Percentiles rank a stretch among this genome's conserved stretches.
Conservation (phyloP, 2,329 filamentous ascomycete genomes). For the Apiospora phragmitis region DNA sequence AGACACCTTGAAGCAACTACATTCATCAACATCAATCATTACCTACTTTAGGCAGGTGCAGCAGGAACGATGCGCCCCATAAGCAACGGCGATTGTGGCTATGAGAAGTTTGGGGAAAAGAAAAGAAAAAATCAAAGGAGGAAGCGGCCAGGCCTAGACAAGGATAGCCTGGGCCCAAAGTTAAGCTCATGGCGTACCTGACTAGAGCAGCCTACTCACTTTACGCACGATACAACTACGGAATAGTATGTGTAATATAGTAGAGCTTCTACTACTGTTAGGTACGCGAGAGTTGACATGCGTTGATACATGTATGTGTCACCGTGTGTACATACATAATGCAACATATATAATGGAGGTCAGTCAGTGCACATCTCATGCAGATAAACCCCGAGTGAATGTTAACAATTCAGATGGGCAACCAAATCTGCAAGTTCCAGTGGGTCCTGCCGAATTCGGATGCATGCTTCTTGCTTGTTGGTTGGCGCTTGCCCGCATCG, state of each 20-base stretch:
- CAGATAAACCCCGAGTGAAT: neutral
- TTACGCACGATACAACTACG: neutral
- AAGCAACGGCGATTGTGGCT: too few species aligned
- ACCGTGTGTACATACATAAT: neutral
- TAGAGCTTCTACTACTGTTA: neutral
- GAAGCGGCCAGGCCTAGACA: neutral
- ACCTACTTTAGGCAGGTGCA: too few species aligned
- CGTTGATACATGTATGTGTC: neutral
- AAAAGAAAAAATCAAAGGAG: neutral
- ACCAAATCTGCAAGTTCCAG: neutral
- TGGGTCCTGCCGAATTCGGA: neutral
- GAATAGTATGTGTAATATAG: neutral
- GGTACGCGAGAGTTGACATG: neutral
- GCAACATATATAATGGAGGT: neutral
- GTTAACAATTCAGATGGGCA: neutral
- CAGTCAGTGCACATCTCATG: neutral
- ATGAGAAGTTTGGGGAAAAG: neutral
- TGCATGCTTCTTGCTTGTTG: neutral
- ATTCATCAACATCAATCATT: neutral
- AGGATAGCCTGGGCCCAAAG: neutral
- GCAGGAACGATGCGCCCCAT: neutral
- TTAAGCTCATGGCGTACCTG: neutral
- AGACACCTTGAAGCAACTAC: neutral
- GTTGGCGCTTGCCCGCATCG: neutral
- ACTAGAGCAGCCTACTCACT: neutral